Evolutionary conservation across 2,329 filamentous ascomycete genomes (phyloP).

Genomic region (Botrytis byssoidea): DNA sequence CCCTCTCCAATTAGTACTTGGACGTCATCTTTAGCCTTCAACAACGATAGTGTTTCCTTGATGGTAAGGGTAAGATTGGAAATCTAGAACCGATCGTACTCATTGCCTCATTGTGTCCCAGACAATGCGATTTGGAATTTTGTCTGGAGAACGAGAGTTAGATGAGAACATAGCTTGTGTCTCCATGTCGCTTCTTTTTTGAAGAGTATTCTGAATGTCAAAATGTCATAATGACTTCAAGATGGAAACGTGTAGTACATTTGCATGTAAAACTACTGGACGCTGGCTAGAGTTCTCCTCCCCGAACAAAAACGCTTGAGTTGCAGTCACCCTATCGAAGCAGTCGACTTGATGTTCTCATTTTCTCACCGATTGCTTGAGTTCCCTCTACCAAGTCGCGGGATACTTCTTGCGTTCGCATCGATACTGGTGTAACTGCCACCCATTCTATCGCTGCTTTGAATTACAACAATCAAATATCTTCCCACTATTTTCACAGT

Average conservation of each 20-base stretch:
- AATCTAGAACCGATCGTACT: neutral
- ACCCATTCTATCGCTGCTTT: neutral
- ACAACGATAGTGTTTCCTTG: neutral
- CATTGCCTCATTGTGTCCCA: neutral
- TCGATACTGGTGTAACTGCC: neutral
- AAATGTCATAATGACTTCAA: no score
- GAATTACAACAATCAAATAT: neutral
- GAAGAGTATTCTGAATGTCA: neutral
- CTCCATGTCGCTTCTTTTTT: neutral
- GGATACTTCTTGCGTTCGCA: neutral
- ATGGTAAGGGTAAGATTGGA: neutral
- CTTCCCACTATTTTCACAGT: neutral
- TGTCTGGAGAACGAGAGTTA: neutral
- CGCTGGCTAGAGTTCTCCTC: neutral
- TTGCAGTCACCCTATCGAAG: neutral
- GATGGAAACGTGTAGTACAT: neutral
- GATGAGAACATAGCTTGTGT: neutral
- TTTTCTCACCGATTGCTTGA: neutral
- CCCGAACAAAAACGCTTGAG: neutral
- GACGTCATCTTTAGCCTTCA: neutral
- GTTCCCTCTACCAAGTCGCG: neutral
- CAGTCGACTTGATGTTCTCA: neutral
- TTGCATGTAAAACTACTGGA: neutral
- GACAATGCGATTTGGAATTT: neutral
- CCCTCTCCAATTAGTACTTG: neutral